Base-by-base conservation (phyloP, 495 filamentous ascomycete genomes). In the Hypoxylon lenormandii region DNA sequence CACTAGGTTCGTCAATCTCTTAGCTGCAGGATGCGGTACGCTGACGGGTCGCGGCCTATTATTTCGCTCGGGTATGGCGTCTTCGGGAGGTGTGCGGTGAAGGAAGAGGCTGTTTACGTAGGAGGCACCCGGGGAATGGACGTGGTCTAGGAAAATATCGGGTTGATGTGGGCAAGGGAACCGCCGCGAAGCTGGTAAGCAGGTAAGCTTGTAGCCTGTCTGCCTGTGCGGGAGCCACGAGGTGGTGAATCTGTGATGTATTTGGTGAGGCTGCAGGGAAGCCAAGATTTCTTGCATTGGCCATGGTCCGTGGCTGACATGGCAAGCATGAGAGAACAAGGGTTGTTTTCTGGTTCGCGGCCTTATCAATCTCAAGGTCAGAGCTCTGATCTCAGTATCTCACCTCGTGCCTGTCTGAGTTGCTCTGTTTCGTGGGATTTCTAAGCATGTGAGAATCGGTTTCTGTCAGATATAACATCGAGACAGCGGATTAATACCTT, bases 281-380 rank as follows among this genome's bases (percentile, higher is more conserved):
- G 69, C 69, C 69, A 72, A 72, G 69, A 72, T 72, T 72, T 66
- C 59, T 45, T 72, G 63, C 69, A 55, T 68, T 26, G 33, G 23
- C 12, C 37, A 60, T 71, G 63, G 63, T 23, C 12, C 37, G 64
- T 71, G 68, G 68, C 58, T 67, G 56, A 60, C 47, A 58, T 47
- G 48, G 37, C 51, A 22, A 54, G 46, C 46, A 54, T 47, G 37
- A 46, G 30, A 55, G 59, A 68, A 68, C 63, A 64, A 53, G 63
- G 52, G 52, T 62, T 13, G 47, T 55, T 56, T 57, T 48, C 8
- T 48, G 51, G 37, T 59, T 47, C 16, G 40, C 40, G 16, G 55
- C 59, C 36, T 54, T 59, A 60, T 62, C 58, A 60, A 40, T 60
- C 45, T 45, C 57, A 56, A 68, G 58, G 64, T 66, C 69, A 56